Evolutionary conservation across 805 yeast genomes (phyloP), one percentile per base, ranked within the genome.

Genomic region (Clavispora phyllophila): DNA sequence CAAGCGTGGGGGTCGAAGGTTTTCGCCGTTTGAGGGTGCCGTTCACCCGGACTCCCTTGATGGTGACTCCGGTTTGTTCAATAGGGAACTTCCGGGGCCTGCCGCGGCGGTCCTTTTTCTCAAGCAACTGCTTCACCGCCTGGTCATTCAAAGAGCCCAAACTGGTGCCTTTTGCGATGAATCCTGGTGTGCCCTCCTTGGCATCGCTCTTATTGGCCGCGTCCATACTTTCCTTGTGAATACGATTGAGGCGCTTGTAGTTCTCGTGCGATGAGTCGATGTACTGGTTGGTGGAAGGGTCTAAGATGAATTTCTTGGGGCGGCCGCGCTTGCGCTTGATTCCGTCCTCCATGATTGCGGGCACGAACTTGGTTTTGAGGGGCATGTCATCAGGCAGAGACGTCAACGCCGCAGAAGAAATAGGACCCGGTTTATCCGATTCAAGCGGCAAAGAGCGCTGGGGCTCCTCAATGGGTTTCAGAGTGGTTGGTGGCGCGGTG

Each of bases 1-100:
- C 25, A 12, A 37, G 7, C n/a, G 41, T 9, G 39, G 44, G 32
- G 25, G 22, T 9, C n/a, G 24, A 9, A 3, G 34, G 41, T 35
- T 34, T 44, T 23, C 37, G 41, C 9, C 39, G 45, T 29, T 46
- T 48, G 40, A 45, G 37, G n/a, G 60, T 55, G 6, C 75, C 75
- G 40, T 61, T 66, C 5, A 70, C 68, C 37, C 70, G 54, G 25
- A 70, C 62, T 2, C 75, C 75, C 47, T 63, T 67, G 34, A 70
- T 69, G 10, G 74, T 70, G 7, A 68, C 54, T 1, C 73, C 76
- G 7, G 72, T 66, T 43, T 67, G 69, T 43, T 68, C 76, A n/a
- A 67, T 57, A 1, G 78, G 74, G 42, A 69, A 69, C 50, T 75
- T 75, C 49, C 78, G 60, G 2, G 79, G 79, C 48, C 80, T 60